Base-by-base conservation (phyloP, 257 asterid genomes). In the Knoxia roxburghii region DNA sequence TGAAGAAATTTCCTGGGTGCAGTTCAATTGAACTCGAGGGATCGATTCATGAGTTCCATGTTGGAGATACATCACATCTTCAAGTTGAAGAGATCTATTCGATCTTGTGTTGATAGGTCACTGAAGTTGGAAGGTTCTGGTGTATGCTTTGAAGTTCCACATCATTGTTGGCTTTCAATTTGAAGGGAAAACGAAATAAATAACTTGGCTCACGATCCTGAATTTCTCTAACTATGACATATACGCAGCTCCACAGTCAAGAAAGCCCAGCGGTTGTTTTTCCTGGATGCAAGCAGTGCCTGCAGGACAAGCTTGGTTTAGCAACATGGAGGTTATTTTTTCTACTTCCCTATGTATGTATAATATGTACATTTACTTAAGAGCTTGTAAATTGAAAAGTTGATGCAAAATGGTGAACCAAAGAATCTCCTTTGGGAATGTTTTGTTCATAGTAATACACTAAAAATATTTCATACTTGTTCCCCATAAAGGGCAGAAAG, bases 1-100 rank as follows among this genome's bases (percentile, higher is more conserved):
- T 87, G 33, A 76, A 83, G 79, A 89, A 85, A 79, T 74, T 81
- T 60, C 90, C 92, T 1, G 96, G 98, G 20, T 75, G 91, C 79
- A 91, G 96, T 77, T 82, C 89, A 88, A 84, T 91, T 67, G 96
- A 89, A 73, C 82, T 91, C 4, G 91, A 84, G 58, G 98, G 98
- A 70, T 81, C 72, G 27, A 80, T 87, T 64, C 96, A 85, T 41
- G 89, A 91, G 78, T 89, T 91, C 88, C 81, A 74, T 23, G 95
- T 76, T 0, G 98, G 94, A 43, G 85, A 87, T 76, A 63, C 78
- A 32, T 66, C 76, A 14, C 83, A 75, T 76, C 72, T 67, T 69
- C 71, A 74, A 69, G 74, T 72, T 69, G 58, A 61, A 23, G 87
- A 83, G 71, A 73, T 64, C 24, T 78, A 39, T 45, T 76, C 82